A percentile compares a stretch with the other conserved stretches of the same genome.
These are phyloP conservation scores for Trichoderma sp. DNA, from an alignment of 2,329 filamentous ascomycete genomes.

Conservation along the genomic window DNA sequence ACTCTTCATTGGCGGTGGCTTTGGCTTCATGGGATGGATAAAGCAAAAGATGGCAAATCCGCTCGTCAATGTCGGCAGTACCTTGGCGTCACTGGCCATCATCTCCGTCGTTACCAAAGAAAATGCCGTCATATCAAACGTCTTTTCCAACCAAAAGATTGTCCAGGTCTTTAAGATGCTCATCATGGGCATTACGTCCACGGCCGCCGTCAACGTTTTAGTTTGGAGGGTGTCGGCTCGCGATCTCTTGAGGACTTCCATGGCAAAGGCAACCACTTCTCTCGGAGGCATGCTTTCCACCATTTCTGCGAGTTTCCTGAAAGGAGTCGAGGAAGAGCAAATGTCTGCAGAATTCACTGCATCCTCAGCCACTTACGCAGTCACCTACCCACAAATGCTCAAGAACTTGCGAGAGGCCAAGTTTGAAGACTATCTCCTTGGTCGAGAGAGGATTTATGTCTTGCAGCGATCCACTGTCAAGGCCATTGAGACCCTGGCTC, in stretches of 20 bases:
- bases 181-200: conserved; percentile 68
- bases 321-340: conserved; percentile 71
- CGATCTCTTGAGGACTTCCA: conserved; percentile 64
- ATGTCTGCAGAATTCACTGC: conserved; percentile 58
- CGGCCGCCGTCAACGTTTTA: conserved; percentile 67
- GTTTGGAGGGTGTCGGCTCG: conserved; percentile 75
- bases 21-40: conserved; percentile 80
- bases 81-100: conserved; percentile 76
- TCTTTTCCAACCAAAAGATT: conserved; percentile 63
- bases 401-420: conserved; percentile 79
- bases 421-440: conserved; percentile 76
- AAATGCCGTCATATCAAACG: conserved; percentile 72
- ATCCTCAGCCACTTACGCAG: conserved; percentile 58
- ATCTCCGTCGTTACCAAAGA: conserved; percentile 87
- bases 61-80: conserved; percentile 76
- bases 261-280: conserved; percentile 69
- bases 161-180: conserved; percentile 68
- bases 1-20: conserved; percentile 75
- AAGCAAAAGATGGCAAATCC: conserved; percentile 74
- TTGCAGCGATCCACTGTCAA: conserved; percentile 74
- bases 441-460: conserved; percentile 71
- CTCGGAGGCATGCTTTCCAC: conserved; percentile 75
- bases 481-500: conserved; percentile 76
- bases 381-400: conserved; percentile 60
- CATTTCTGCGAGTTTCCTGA: conserved; percentile 78